Conservation (phyloP, 768 basidiomycete genomes). For the Xerocomellus amylosporus region DNA sequence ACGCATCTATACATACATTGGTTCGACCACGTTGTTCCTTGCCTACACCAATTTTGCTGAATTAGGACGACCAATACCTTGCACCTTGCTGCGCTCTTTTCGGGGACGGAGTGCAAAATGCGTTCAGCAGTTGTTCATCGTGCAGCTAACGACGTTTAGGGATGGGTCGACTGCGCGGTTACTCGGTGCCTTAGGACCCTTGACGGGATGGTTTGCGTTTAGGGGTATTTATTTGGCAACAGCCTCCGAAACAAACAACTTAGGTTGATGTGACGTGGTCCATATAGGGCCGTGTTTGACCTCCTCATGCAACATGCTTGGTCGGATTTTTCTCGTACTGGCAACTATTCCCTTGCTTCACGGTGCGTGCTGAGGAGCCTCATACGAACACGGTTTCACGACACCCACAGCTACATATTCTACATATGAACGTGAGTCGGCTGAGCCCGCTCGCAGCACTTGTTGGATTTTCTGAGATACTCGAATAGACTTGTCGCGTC, state of each 20-base stretch:
- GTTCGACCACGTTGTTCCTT: too few species aligned
- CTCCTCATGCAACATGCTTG: constrained; percentile 37
- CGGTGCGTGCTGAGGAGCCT: constrained; percentile 35
- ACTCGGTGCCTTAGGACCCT: too few species aligned
- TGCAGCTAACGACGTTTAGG: background rate
- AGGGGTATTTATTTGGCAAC: constrained; percentile 13
- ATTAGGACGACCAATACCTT: too few species aligned
- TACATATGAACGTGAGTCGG: constrained; percentile 66
- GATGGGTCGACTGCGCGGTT: background rate
- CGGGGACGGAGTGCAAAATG: too few species aligned
- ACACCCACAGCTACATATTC: constrained; percentile 64
- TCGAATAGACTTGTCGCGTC: constrained; percentile 62
- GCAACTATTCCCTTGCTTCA: constrained; percentile 52
- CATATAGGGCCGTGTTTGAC: too few species aligned
- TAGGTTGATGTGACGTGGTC: background rate
- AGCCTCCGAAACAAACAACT: constrained; percentile 5
- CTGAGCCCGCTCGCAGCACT: constrained; percentile 23
- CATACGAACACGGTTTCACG: background rate
- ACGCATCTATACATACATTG: too few species aligned
- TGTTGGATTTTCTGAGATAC: background rate
- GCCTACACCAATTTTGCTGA: background rate
- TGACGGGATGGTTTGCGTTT: too few species aligned
- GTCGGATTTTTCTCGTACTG: constrained; percentile 44
- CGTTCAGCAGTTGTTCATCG: too few species aligned
- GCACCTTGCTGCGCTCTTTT: too few species aligned